phyloP scores from a whole-genome alignment of 2,329 filamentous ascomycete species.

The Gliomastix tumulicola region DNA sequence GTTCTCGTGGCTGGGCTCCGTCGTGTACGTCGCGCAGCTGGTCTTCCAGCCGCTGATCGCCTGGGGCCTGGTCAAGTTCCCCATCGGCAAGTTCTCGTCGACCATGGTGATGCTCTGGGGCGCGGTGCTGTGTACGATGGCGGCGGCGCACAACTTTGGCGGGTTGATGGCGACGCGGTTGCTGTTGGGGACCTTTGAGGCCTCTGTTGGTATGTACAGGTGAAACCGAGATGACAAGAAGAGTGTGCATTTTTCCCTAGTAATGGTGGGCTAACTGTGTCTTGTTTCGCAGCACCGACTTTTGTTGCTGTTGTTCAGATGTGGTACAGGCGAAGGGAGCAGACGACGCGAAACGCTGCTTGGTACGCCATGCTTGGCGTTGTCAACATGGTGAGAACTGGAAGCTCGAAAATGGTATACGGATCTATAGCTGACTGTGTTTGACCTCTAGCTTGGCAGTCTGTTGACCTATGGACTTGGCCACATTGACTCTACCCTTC shows the following conservation, averaged over 20 bases:
- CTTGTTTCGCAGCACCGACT: slow-evolving; percentile 12
- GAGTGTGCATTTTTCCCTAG: too few species aligned
- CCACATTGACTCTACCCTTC: slow-evolving; percentile 17
- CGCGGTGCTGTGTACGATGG: slow-evolving; percentile 27
- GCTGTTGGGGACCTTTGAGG: slow-evolving; percentile 15
- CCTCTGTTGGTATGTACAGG: slow-evolving; percentile 20
- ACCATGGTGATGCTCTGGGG: slow-evolving; percentile 47
- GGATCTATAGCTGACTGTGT: too few species aligned
- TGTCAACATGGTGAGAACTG: slow-evolving; percentile 6
- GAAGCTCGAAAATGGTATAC: slow-evolving; percentile 13
- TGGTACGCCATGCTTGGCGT: slow-evolving; percentile 22
- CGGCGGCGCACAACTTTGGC: slow-evolving; percentile 9
- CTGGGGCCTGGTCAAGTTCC: slow-evolving; percentile 46
- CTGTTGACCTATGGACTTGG: slow-evolving; percentile 20
- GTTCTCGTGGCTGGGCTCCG: slow-evolving; percentile 57
- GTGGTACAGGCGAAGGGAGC: slow-evolving; percentile 25
- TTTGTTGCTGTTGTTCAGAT: slow-evolving; percentile 24
- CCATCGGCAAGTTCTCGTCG: slow-evolving; percentile 46
- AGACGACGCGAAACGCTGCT: slow-evolving; percentile 19
- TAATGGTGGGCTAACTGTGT: not conserved
- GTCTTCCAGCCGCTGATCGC: slow-evolving; percentile 45
- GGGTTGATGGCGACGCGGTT: slow-evolving; percentile 12
- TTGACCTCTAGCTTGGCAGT: slow-evolving; percentile 19
- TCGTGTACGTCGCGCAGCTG: slow-evolving; percentile 24
- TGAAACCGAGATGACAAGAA: too few species aligned